Base-by-base conservation (phyloP, 208 protist genomes). In the Crithidia brevicula region DNA sequence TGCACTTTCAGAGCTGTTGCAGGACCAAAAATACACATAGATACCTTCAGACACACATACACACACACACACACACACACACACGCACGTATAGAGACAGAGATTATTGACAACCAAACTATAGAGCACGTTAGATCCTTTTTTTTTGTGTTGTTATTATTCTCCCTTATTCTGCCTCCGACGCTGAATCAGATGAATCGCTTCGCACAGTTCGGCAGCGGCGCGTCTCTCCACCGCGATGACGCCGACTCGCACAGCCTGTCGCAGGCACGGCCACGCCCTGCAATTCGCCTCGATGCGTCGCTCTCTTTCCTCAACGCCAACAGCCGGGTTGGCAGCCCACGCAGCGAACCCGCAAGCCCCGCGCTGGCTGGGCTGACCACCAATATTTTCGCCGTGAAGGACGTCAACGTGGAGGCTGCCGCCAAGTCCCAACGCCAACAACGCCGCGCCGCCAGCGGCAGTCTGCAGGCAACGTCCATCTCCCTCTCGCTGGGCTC, bases 211-310 rank as follows among this genome's bases (percentile, higher is more conserved):
- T 56, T 72, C 28, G 20, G 49, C 23, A 74, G 58, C 38, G 54
- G 46, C 42, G 15, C 67, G 6, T 72, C 49, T 16, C 43, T 72
- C 4, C 65, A 70, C 22, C 38, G 43, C 5, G 65, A 77, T 27
- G 73, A 67, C 3, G 70, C 65, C n/a, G 42, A 67, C 8, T 81
- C 74, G 34, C 49, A 82, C 50, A 86, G 81, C 49, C 56, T 63
- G 20, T 85, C 79, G 9, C 74, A 81, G 62, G 66, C 71, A 6
- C 76, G 60, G 8, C 59, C 72, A 3, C 72, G 81, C 2, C 71
- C 67, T 16, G 81, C 81, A 22, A 80, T 86, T 15, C 69, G 71
- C 11, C 68, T 86, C 11, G 75, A 85, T 34, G 52, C 62, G 33
- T 69, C 63, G 4, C 60, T 79, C 15, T 74, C 60, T 31, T 75